Evolutionary conservation across 148 eudicot genomes (phyloP).

Genomic region (Vaccinium myrtillus): DNA sequence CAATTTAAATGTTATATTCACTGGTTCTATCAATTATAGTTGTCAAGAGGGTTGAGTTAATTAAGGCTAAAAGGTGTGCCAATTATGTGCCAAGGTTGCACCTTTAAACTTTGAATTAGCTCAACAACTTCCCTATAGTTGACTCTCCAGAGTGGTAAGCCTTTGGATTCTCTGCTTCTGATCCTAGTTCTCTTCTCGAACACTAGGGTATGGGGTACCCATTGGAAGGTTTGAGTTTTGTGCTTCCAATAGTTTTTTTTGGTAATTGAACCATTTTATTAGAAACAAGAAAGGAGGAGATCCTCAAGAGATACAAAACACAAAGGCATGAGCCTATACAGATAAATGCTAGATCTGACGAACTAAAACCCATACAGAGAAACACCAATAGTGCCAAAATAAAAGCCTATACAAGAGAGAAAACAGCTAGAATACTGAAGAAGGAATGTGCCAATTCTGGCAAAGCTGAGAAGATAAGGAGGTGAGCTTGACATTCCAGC

Average conservation of each 20-base stretch:
- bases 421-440: too few species aligned
- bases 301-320: too few species aligned
- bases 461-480: too few species aligned
- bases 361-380: too few species aligned
- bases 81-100: background rate
- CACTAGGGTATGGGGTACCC: background rate
- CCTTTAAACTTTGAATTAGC: constrained; percentile 4
- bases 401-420: too few species aligned
- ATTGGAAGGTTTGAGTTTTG: background rate
- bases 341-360: too few species aligned
- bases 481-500: too few species aligned
- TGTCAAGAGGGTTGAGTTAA: background rate
- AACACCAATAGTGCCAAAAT: too few species aligned
- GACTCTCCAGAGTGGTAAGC: constrained; percentile 8
- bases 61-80: background rate
- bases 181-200: background rate
- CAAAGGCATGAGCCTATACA: too few species aligned
- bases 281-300: too few species aligned
- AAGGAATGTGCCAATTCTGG: too few species aligned
- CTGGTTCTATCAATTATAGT: background rate
- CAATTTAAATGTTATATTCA: background rate
- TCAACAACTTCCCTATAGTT: background rate
- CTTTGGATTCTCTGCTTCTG: background rate
- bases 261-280: too few species aligned
- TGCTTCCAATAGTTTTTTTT: background rate